A percentile compares a stretch with the other conserved stretches of the same genome.
These are phyloP conservation scores for Stromatinia cepivora DNA, from an alignment of 2,329 filamentous ascomycete species.

Conservation along the genomic window DNA sequence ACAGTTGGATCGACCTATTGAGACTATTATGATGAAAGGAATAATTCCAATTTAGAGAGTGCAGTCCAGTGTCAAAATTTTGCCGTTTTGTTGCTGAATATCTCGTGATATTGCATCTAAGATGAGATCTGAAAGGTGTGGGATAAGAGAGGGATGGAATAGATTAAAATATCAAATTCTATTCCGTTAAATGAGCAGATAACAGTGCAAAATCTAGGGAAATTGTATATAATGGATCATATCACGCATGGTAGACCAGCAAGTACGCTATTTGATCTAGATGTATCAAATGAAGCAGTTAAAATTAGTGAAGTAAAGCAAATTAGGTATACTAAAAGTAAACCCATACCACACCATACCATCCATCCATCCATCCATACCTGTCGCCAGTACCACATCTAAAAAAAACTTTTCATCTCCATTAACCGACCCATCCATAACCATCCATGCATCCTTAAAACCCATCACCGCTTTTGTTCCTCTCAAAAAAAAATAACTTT, in stretches of 20 bases:
- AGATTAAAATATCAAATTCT: too few relatives aligned
- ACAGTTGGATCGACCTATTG: too few relatives aligned
- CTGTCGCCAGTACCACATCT: neutral
- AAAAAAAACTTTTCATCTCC: neutral
- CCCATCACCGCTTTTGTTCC: neutral
- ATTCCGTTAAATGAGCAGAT: too few relatives aligned
- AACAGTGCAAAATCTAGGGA: too few relatives aligned
- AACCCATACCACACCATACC: neutral
- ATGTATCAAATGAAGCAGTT: neutral
- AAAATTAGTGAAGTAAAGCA: neutral
- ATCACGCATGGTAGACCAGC: neutral
- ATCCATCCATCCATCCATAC: neutral
- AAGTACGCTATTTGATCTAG: neutral
- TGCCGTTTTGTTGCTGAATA: too few relatives aligned
- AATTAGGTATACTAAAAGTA: neutral
- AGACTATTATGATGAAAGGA: too few relatives aligned
- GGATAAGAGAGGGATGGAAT: too few relatives aligned
- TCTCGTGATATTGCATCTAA: too few relatives aligned
- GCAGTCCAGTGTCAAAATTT: too few relatives aligned
- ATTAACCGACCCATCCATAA: neutral
- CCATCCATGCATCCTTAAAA: too few relatives aligned
- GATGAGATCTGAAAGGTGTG: too few relatives aligned
- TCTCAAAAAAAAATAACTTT: neutral
- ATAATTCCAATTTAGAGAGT: too few relatives aligned
- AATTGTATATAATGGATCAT: neutral